Conservation (phyloP, 352 stramenopile genomes). For the Saprolegnia parasitica region DNA sequence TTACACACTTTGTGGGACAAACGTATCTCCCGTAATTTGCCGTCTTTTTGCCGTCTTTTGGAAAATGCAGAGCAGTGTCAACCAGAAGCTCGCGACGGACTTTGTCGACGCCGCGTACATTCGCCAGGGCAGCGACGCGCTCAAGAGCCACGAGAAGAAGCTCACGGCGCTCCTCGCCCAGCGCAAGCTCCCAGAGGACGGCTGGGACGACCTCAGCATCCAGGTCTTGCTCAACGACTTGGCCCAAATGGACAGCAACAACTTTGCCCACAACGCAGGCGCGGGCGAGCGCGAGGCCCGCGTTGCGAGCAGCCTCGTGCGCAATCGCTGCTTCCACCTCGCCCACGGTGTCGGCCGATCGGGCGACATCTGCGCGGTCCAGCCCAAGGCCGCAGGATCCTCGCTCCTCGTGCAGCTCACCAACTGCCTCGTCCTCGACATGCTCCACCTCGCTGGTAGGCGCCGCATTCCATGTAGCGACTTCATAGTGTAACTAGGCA, state of each 20-base stretch:
- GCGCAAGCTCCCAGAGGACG: constrained; percentile 73
- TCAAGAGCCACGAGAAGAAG: constrained; percentile 60
- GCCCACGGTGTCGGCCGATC: constrained; percentile 96
- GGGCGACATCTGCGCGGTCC: constrained; percentile 96
- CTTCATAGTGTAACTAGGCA: background rate
- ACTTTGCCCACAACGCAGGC: constrained; percentile 88
- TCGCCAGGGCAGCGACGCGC: constrained; percentile 61
- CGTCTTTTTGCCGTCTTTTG: no score
- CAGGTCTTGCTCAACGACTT: constrained; percentile 84
- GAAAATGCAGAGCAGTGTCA: constrained; percentile 28
- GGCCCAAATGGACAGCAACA: constrained; percentile 93
- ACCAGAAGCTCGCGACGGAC: constrained; percentile 42
- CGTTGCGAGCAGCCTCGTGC: constrained; percentile 76
- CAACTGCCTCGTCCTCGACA: constrained; percentile 66
- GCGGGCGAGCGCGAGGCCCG: constrained; percentile 96
- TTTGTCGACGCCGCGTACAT: constrained; percentile 69
- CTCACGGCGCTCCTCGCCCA: constrained; percentile 79
- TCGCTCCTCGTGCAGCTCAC: constrained; percentile 94
- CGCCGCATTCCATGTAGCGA: no score
- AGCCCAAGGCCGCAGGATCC: constrained; percentile 97
- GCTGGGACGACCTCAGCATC: constrained; percentile 87
- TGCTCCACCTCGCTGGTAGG: constrained; percentile 26
- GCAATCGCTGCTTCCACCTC: constrained; percentile 89
- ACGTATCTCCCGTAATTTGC: background rate
- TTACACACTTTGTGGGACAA: background rate